Conservation (phyloP, 1,139 yeast species). For the Neolecta irregularis region DNA sequence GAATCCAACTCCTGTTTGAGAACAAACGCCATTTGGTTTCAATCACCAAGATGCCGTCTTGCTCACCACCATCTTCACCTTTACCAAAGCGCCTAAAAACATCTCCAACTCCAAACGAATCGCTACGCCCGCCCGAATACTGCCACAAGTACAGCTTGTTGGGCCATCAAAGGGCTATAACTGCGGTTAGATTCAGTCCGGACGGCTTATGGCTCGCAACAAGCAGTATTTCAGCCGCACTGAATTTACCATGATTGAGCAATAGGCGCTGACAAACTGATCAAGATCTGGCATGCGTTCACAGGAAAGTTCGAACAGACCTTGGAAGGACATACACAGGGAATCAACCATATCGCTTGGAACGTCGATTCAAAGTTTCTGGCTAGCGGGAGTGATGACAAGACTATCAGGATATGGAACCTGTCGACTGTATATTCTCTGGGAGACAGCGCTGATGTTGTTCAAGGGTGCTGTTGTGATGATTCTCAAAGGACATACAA, state of each 20-base stretch:
- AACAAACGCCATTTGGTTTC: too few relatives aligned
- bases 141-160: conserved; percentile 11
- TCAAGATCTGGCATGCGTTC: conserved; percentile 30
- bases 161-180: conserved; percentile 22
- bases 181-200: conserved; percentile 49
- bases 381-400: conserved; percentile 81
- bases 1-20: too few relatives aligned
- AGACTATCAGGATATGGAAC: conserved; percentile 64
- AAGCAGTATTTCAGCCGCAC: conserved; percentile 22
- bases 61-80: too few relatives aligned
- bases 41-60: too few relatives aligned
- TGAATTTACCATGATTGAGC: neutral
- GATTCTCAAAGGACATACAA: conserved; percentile 65
- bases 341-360: conserved; percentile 58
- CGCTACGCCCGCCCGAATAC: neutral
- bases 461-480: conserved; percentile 38
- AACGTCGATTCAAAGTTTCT: conserved; percentile 59
- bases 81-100: too few relatives aligned
- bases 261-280: conserved; percentile 29
- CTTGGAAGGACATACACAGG: conserved; percentile 48
- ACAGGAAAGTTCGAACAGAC: conserved; percentile 26
- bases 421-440: conserved; percentile 22
- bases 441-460: neutral
- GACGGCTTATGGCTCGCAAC: conserved; percentile 50
- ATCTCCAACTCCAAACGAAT: too few relatives aligned